Base-by-base conservation (phyloP, 164 flowering plant genomes). In the Magnolia changhungtana region DNA sequence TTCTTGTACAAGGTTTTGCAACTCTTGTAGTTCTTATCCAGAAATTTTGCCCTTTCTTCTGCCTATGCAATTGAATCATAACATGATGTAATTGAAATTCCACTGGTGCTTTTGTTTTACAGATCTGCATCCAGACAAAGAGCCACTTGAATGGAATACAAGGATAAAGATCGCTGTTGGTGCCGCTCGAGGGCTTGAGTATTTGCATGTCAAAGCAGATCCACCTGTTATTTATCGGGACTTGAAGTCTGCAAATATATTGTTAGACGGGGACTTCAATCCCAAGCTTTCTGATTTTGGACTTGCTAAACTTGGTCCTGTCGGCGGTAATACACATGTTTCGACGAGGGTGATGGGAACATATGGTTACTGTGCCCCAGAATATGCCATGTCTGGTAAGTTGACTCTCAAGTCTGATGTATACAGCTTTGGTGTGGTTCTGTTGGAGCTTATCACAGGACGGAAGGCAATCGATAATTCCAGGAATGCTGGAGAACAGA, bases 231-330 rank as follows among this genome's bases (percentile, higher is more conserved):
- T 91, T 37, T 91, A 90, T 75, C 91, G 97, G 20, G 97, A 93
- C 84, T 79, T 93, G 82, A 93, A 93, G 80, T 88, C 93, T 24
- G 94, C 96, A 61, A 93, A 93, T 70, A 93, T 93, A 76, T 81
- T 93, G 75, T 82, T 93, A 81, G 96, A 93, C 83, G 76, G 81
- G 73, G 90, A 93, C 31, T 93, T 91, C 76, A 78, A 85, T 69
- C 89, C 94, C 23, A 93, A 86, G 78, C 92, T 93, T 45, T 93
- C 98, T 58, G 96, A 91, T 80, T 93, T 93, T 79, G 98, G 98
- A 61, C 91, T 93, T 20, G 97, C 96, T 66, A 93, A 91, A 80
- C 75, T 93, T 77, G 97, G 93, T 20, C 97, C 97, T 61, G 94
- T 91, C 75, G 97, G 94, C 71, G 91, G 86, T 82, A 87, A 87